Evolutionary conservation across 495 filamentous ascomycete species (phyloP).

Genomic region (Penicillium pancosmium): DNA sequence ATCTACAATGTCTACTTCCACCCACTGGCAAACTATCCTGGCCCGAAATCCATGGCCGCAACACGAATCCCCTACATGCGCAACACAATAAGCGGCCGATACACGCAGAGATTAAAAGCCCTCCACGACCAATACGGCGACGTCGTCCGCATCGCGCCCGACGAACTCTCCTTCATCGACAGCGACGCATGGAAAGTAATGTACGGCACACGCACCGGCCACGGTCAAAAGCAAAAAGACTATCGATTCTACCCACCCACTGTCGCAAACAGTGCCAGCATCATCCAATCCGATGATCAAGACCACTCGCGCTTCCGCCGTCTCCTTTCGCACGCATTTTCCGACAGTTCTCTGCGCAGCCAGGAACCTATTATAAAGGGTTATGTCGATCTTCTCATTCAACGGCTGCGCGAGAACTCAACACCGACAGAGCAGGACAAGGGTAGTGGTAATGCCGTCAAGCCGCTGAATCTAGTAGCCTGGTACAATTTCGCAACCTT

Average conservation of each 20-base stretch:
- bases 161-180: slow-evolving; percentile 51
- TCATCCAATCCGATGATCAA: slow-evolving; percentile 36
- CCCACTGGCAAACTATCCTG: slow-evolving; percentile 17
- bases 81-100: slow-evolving; percentile 15
- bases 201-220: slow-evolving; percentile 43
- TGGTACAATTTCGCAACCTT: slow-evolving; percentile 67
- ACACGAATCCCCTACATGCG: slow-evolving; percentile 23
- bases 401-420: slow-evolving; percentile 41
- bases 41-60: slow-evolving; percentile 22
- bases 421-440: background rate
- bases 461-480: slow-evolving; percentile 13
- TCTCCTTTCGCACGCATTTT: slow-evolving; percentile 56
- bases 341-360: slow-evolving; percentile 43
- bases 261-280: slow-evolving; percentile 8
- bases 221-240: slow-evolving; percentile 22
- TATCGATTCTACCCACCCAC: slow-evolving; percentile 20
- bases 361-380: slow-evolving; percentile 48
- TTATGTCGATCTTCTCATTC: slow-evolving; percentile 51
- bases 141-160: slow-evolving; percentile 54
- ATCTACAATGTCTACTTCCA: slow-evolving; percentile 15
- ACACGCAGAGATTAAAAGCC: slow-evolving; percentile 6
- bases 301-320: slow-evolving; percentile 46
- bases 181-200: slow-evolving; percentile 59
- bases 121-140: slow-evolving; percentile 47
- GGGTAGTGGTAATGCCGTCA: background rate